Percentiles rank a stretch among this genome's conserved stretches.
Conservation (phyloP, 176 grass and related monocot species). For the Avena sativa region DNA sequence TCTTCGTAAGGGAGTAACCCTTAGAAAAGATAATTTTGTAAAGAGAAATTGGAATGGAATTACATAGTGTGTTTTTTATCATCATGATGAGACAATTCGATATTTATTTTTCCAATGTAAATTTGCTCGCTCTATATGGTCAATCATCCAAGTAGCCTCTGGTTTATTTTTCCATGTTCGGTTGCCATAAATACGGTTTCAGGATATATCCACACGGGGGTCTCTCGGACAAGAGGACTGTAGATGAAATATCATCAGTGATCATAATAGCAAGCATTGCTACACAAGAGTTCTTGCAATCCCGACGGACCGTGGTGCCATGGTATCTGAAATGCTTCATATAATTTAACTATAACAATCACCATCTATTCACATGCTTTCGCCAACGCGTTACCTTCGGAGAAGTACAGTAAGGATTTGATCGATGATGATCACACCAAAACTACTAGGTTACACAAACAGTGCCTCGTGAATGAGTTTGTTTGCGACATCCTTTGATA, state of each 20-base stretch:
- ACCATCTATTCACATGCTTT: neutral
- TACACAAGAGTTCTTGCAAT: neutral
- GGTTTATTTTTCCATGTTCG: too few species aligned
- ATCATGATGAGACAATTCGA: too few species aligned
- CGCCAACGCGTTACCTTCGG: neutral
- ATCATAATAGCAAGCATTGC: neutral
- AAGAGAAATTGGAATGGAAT: too few species aligned
- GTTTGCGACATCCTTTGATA: slow-evolving; percentile 73
- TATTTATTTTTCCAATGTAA: too few species aligned
- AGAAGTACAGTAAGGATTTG: slow-evolving; percentile 1
- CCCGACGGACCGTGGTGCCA: neutral
- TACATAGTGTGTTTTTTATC: too few species aligned
- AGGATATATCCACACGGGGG: neutral
- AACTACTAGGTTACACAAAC: slow-evolving; percentile 18
- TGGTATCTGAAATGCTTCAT: neutral
- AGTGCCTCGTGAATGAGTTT: slow-evolving; percentile 69
- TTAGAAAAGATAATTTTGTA: too few species aligned
- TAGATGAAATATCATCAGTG: slow-evolving; percentile 9
- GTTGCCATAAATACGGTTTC: neutral
- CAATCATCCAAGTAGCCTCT: too few species aligned
- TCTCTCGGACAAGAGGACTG: neutral
- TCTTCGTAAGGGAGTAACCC: too few species aligned
- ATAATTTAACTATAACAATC: neutral
- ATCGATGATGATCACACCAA: neutral
- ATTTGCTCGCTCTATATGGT: too few species aligned